Conservation (phyloP, 2,329 filamentous ascomycete species). For the Scedosporium minutisporum region DNA sequence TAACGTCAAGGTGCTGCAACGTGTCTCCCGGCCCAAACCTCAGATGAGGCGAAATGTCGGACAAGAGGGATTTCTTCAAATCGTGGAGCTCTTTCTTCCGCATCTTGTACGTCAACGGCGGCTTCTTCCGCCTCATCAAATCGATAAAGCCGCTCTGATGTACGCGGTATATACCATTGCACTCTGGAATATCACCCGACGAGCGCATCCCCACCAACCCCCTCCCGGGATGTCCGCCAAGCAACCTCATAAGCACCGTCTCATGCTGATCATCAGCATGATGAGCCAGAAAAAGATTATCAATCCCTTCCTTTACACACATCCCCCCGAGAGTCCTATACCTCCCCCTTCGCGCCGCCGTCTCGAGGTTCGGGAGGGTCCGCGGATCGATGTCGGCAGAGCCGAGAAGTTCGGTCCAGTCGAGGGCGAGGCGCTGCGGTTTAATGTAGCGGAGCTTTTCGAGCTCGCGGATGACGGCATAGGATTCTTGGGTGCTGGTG, state of each 20-base stretch:
- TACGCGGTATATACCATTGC: constrained; percentile 62
- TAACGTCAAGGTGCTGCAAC: background rate
- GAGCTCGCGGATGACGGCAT: constrained; percentile 30
- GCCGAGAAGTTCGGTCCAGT: constrained; percentile 8
- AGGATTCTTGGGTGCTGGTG: constrained; percentile 43
- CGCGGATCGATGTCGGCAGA: constrained; percentile 20
- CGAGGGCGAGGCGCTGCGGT: constrained; percentile 20
- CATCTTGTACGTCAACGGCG: constrained; percentile 29
- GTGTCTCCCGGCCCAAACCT: background rate
- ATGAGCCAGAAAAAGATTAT: constrained; percentile 67
- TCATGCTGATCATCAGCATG: constrained; percentile 89
- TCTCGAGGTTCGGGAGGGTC: constrained; percentile 59
- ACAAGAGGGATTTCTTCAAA: constrained; percentile 13
- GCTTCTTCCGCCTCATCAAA: constrained; percentile 26
- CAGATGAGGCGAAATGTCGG: background rate
- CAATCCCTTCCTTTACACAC: constrained; percentile 42
- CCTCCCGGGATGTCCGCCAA: constrained; percentile 55
- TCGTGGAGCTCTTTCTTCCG: constrained; percentile 18
- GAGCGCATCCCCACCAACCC: constrained; percentile 62
- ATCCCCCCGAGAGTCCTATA: constrained; percentile 60
- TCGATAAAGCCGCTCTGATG: constrained; percentile 53
- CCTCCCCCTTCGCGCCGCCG: constrained; percentile 60
- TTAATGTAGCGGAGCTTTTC: constrained; percentile 23
- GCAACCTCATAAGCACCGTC: constrained; percentile 72
- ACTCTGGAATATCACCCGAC: constrained; percentile 70